Conservation (phyloP, 768 basidiomycete species). For the Leucogyrophana mollusca region DNA sequence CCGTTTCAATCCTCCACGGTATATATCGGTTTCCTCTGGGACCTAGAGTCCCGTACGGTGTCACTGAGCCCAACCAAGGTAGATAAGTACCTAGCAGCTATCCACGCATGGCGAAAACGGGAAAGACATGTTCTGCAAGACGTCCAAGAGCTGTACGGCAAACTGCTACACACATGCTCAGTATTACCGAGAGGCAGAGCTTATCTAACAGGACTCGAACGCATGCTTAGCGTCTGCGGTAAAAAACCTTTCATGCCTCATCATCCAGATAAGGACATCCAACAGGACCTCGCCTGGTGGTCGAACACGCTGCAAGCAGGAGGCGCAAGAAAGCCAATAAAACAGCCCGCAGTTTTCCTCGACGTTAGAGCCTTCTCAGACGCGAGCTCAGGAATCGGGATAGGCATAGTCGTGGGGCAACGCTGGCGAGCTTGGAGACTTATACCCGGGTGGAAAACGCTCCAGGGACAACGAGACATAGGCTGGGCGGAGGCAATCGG, state of each 20-base stretch:
- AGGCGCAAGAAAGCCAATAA: not conserved
- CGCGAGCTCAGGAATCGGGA: slow-evolving; percentile 12
- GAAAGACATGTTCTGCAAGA: slow-evolving; percentile 2
- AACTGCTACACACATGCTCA: slow-evolving; percentile 7
- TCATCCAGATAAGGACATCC: not conserved
- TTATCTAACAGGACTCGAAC: slow-evolving; percentile 39
- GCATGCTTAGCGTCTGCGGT: slow-evolving; percentile 28
- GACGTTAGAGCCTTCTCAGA: slow-evolving; percentile 2
- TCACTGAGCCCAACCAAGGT: slow-evolving; percentile 25
- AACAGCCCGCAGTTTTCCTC: not conserved
- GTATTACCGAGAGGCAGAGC: slow-evolving; percentile 32
- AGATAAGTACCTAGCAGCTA: slow-evolving; percentile 4
- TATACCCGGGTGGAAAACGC: slow-evolving; percentile 1
- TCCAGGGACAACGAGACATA: slow-evolving; percentile 3
- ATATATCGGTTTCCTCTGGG: slow-evolving; percentile 35
- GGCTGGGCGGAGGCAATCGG: slow-evolving; percentile 13
- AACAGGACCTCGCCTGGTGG: not conserved
- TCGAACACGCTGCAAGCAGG: not conserved
- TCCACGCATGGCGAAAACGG: not conserved
- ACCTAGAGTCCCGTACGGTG: slow-evolving; percentile 20
- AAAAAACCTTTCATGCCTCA: slow-evolving; percentile 32
- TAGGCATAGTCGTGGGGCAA: slow-evolving; percentile 5
- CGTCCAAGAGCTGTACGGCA: slow-evolving; percentile 5
- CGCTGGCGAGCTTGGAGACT: slow-evolving; percentile 12
- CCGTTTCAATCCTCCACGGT: slow-evolving; percentile 2